A percentile compares a stretch with the other conserved stretches of the same genome.
These are phyloP conservation scores for Mariannaea sp. DNA, from an alignment of 2,329 filamentous ascomycete species.

Conservation along the genomic window DNA sequence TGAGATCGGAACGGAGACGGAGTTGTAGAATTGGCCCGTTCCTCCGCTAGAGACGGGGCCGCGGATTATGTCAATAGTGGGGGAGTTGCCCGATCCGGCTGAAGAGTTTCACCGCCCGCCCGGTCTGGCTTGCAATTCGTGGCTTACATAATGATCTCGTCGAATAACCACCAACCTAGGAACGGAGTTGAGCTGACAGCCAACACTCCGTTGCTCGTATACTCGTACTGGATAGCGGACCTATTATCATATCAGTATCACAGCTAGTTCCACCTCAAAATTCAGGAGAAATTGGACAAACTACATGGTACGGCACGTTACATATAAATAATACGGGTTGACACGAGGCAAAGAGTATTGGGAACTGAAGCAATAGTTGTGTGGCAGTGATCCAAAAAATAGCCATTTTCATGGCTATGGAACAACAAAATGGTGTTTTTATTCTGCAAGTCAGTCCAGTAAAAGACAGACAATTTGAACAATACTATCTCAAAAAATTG, in stretches of 20 bases:
- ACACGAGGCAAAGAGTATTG: conserved; percentile 8
- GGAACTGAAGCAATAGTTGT: conserved; percentile 3
- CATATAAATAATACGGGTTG: not conserved
- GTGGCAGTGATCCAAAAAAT: conserved; percentile 10
- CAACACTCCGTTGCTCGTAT: no score
- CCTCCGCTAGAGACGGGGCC: conserved; percentile 32
- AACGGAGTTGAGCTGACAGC: no score
- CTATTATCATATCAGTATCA: no score
- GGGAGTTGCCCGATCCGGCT: not conserved
- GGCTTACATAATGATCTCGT: no score
- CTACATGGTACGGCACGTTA: not conserved
- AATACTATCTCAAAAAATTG: conserved; percentile 28
- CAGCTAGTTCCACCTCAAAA: no score
- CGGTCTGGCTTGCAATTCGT: no score
- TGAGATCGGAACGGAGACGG: conserved; percentile 33
- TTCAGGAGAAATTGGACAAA: no score
- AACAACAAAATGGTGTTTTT: conserved; percentile 24
- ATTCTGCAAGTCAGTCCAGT: conserved; percentile 28
- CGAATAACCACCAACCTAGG: no score
- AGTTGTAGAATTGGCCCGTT: conserved; percentile 36
- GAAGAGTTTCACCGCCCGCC: not conserved
- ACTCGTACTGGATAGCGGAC: no score
- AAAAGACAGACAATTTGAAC: conserved; percentile 23
- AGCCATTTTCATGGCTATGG: conserved; percentile 14
- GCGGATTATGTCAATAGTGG: not conserved